Percentiles rank a stretch among this genome's conserved stretches.
These are phyloP conservation scores for Spiraea crenata DNA, from an alignment of 331 rosid genomes.

Conservation along the genomic window DNA sequence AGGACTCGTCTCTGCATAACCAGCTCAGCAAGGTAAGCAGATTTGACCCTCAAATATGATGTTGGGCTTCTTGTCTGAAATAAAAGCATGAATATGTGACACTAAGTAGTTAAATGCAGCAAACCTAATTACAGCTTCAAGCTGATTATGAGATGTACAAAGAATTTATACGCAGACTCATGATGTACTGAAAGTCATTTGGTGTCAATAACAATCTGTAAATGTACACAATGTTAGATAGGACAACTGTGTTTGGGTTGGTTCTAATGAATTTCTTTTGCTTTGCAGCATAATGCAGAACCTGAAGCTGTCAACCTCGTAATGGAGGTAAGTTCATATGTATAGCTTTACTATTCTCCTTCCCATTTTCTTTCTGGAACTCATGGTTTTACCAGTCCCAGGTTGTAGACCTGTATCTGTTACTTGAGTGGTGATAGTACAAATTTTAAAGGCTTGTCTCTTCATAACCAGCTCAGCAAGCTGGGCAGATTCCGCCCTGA, in stretches of 20 bases:
- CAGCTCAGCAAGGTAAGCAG: too few species aligned
- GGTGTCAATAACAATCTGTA: neutral
- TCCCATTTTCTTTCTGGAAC: neutral
- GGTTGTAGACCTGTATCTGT: conserved; percentile 96
- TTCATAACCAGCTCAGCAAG: conserved; percentile 94
- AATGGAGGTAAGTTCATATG: conserved; percentile 69
- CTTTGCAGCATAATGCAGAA: conserved; percentile 92
- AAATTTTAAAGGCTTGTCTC: conserved; percentile 80
- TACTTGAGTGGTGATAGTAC: conserved; percentile 78
- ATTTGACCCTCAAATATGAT: too few species aligned
- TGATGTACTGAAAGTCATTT: too few species aligned
- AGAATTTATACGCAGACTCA: too few species aligned
- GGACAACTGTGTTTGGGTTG: neutral
- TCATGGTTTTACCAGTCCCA: conserved; percentile 33
- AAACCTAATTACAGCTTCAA: too few species aligned
- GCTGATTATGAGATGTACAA: too few species aligned
- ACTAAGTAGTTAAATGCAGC: too few species aligned
- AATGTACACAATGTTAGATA: neutral
- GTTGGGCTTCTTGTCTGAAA: too few species aligned
- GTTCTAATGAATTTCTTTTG: conserved; percentile 30
- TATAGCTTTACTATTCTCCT: neutral
- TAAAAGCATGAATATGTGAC: too few species aligned
- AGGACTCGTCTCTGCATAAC: too few species aligned
- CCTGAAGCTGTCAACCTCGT: conserved; percentile 99
- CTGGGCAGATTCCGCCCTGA: too few species aligned